phyloP scores from a whole-genome alignment of 352 stramenopile species.

The Aphanomyces astaci region DNA sequence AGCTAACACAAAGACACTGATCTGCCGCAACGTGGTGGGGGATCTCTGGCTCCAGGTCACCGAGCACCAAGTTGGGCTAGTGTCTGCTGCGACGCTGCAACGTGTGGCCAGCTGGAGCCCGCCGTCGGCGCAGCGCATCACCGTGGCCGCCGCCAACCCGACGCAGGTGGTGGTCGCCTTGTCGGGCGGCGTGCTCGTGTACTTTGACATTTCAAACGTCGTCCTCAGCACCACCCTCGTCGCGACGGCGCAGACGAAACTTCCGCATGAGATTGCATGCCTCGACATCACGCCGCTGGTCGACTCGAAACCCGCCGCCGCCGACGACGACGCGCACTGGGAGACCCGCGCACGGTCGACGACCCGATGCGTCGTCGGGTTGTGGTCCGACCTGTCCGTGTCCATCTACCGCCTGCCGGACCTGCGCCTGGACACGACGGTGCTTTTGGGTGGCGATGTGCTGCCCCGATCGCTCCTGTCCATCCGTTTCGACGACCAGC shows the following conservation, averaged over 20 bases:
- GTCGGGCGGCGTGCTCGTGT: slow-evolving; percentile 82
- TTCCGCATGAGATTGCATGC: slow-evolving; percentile 94
- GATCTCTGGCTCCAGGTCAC: slow-evolving; percentile 92
- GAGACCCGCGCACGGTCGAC: slow-evolving; percentile 44
- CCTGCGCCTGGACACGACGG: slow-evolving; percentile 54
- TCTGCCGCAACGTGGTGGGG: slow-evolving; percentile 88
- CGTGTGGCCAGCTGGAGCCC: slow-evolving; percentile 74
- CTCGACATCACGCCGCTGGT: slow-evolving; percentile 79
- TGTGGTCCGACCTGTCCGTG: slow-evolving; percentile 92
- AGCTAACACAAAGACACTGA: slow-evolving; percentile 83
- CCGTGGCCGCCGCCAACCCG: slow-evolving; percentile 75
- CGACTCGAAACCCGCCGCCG: slow-evolving; percentile 11
- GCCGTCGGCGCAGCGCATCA: slow-evolving; percentile 56
- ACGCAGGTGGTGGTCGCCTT: slow-evolving; percentile 90
- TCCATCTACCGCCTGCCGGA: slow-evolving; percentile 77
- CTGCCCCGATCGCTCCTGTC: slow-evolving; percentile 85
- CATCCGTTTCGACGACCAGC: slow-evolving; percentile 71
- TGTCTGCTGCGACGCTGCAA: slow-evolving; percentile 56
- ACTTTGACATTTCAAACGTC: slow-evolving; percentile 81
- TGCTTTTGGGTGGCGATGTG: slow-evolving; percentile 67
- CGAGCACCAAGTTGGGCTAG: slow-evolving; percentile 83
- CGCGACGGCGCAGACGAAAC: slow-evolving; percentile 49
- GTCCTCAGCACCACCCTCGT: slow-evolving; percentile 44
- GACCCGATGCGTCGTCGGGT: slow-evolving; percentile 72
- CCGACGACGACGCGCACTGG: slow-evolving; percentile 33